Percentiles rank a stretch among this genome's conserved stretches.
phyloP scores from a whole-genome alignment of 805 yeast genomes.

The Scheffersomyces stipitis region DNA sequence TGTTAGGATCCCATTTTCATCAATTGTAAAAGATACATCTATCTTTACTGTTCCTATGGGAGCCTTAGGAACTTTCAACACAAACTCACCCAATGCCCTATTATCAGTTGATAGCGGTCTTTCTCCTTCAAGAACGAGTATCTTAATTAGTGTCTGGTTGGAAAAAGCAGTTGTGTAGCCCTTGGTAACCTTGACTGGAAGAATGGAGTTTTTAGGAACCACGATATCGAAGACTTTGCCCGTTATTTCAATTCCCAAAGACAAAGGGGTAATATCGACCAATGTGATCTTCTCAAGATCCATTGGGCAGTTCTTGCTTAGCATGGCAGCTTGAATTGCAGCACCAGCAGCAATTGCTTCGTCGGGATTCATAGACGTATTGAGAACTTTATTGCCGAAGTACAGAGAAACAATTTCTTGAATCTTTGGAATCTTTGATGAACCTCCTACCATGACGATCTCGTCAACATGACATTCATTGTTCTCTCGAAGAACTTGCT shows the following conservation, averaged over 20 bases:
- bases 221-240: constrained; percentile 98
- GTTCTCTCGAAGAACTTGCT: constrained; percentile 42
- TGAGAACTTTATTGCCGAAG: constrained; percentile 43
- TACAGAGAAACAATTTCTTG: constrained; percentile 41
- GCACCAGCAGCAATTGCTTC: constrained; percentile 59
- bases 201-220: constrained; percentile 98
- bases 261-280: constrained; percentile 95
- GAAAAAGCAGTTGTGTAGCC: constrained; percentile 88
- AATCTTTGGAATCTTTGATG: constrained; percentile 47
- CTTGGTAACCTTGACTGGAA: constrained; percentile 97
- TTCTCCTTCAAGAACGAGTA: constrained; percentile 99
- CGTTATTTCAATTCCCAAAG: constrained; percentile 98
- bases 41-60: constrained; percentile 98
- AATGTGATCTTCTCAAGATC: constrained; percentile 86
- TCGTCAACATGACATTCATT: constrained; percentile 43
- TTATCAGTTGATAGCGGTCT: constrained; percentile 97
- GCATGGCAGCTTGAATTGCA: constrained; percentile 97
- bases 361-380: constrained; percentile 45
- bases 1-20: constrained; percentile 98
- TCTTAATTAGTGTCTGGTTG: constrained; percentile 96
- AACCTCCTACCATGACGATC: constrained; percentile 46
- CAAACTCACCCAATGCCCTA: constrained; percentile 96
- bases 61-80: constrained; percentile 95
- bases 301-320: constrained; percentile 49
- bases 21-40: constrained; percentile 97